phyloP scores from a whole-genome alignment of 2,329 filamentous ascomycete genomes.

The Penicillium glabrum region DNA sequence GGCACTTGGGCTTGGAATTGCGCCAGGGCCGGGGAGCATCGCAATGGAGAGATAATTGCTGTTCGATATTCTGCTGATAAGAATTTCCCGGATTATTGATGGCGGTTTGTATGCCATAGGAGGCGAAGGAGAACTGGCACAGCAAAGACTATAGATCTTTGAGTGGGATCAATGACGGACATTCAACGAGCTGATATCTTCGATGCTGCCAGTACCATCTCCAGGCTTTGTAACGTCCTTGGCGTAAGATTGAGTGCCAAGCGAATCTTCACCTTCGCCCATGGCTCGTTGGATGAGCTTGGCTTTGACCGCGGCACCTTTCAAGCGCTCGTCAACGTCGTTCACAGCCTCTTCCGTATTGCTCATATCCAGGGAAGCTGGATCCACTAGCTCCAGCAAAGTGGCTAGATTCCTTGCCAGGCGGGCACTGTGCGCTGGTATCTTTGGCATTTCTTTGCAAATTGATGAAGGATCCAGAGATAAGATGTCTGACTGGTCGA shows the following conservation, averaged over 20 bases:
- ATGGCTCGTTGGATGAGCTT: constrained; percentile 79
- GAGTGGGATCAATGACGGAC: constrained; percentile 34
- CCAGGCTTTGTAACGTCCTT: constrained; percentile 30
- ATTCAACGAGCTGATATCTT: constrained; percentile 47
- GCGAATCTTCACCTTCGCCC: constrained; percentile 45
- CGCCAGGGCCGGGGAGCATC: background rate
- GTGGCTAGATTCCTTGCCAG: constrained; percentile 74
- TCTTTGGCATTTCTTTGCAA: constrained; percentile 43
- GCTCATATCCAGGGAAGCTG: constrained; percentile 70
- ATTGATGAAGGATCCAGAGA: constrained; percentile 28
- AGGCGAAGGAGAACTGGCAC: background rate
- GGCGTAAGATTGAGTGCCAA: constrained; percentile 27
- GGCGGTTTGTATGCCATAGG: background rate
- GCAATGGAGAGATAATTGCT: background rate
- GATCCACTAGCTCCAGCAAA: constrained; percentile 76
- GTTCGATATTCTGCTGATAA: background rate
- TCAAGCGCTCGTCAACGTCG: constrained; percentile 86
- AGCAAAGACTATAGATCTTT: background rate
- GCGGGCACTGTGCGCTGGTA: constrained; percentile 59
- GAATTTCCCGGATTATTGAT: background rate
- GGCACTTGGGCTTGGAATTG: background rate
- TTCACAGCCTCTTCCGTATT: constrained; percentile 88
- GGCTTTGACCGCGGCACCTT: constrained; percentile 76
- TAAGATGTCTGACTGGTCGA: constrained; percentile 10
- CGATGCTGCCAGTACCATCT: constrained; percentile 47